These are phyloP conservation scores for Tylopilus intermedius DNA, from an alignment of 768 basidiomycete species.

Conservation along the genomic window DNA sequence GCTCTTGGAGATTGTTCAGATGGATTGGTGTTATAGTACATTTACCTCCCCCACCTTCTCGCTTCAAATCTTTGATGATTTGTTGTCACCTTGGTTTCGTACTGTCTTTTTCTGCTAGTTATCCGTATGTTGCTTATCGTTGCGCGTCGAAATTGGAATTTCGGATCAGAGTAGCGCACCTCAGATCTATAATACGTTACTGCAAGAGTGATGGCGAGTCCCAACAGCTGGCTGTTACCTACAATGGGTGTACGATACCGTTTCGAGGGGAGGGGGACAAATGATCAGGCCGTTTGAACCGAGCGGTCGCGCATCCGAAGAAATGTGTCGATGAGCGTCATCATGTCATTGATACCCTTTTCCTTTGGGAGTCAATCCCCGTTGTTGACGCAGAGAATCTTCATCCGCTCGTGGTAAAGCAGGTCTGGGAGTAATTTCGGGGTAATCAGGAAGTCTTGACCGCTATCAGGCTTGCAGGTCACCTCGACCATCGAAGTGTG, in stretches of 20 bases:
- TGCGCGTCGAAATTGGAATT: not conserved
- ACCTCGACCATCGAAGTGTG: slow-evolving; percentile 95
- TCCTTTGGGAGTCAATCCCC: slow-evolving; percentile 88
- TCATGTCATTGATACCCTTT: slow-evolving; percentile 63
- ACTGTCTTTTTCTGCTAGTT: too few relatives aligned
- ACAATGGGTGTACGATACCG: not conserved
- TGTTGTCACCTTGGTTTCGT: too few relatives aligned
- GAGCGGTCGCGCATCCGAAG: slow-evolving; percentile 29
- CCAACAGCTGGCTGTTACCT: not conserved
- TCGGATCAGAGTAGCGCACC: slow-evolving; percentile 1
- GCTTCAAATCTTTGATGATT: too few relatives aligned
- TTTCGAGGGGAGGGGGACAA: too few relatives aligned
- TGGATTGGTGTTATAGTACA: not conserved
- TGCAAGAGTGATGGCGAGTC: too few relatives aligned
- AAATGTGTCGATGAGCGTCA: slow-evolving; percentile 56
- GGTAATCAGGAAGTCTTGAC: slow-evolving; percentile 98
- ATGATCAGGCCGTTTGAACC: not conserved
- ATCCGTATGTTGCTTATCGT: too few relatives aligned
- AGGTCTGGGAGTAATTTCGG: slow-evolving; percentile 92
- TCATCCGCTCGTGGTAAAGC: slow-evolving; percentile 87
- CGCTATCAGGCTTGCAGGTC: slow-evolving; percentile 83
- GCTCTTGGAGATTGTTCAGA: not conserved
- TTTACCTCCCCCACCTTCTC: too few relatives aligned
- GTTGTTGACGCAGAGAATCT: slow-evolving; percentile 91
- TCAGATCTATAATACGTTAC: too few relatives aligned